Percentiles rank a stretch among this genome's conserved stretches.
Evolutionary conservation across 208 protist genomes (phyloP).

Genomic region (Angomonas ambiguus): DNA sequence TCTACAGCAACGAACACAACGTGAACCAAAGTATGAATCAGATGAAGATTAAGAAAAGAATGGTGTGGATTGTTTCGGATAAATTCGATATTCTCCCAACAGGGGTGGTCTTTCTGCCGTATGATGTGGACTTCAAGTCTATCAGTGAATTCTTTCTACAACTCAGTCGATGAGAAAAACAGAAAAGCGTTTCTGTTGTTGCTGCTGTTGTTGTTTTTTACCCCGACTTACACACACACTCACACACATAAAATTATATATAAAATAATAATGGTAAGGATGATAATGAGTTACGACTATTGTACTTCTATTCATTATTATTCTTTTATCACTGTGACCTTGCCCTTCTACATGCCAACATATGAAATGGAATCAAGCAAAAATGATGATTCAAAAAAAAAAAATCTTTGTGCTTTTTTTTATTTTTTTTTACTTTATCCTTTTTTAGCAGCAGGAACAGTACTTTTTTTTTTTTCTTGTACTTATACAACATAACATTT

Average conservation of each 20-base stretch:
- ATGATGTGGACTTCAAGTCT: constrained; percentile 78
- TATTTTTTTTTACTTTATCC: constrained; percentile 9
- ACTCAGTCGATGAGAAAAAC: neutral
- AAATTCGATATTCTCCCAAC: constrained; percentile 68
- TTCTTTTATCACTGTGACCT: no score
- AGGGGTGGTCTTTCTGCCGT: constrained; percentile 76
- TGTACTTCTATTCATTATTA: neutral
- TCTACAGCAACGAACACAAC: constrained; percentile 14
- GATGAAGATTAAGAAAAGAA: constrained; percentile 36
- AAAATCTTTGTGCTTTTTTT: neutral
- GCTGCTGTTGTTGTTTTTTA: neutral
- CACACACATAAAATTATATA: neutral
- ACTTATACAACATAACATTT: no score
- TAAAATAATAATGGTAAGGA: neutral
- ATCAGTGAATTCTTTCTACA: constrained; percentile 37
- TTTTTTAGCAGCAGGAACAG: no score
- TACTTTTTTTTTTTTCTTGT: no score
- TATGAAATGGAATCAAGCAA: neutral
- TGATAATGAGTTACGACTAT: neutral
- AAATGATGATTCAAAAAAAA: neutral
- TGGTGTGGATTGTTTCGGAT: constrained; percentile 83
- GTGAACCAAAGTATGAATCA: neutral
- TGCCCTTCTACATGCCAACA: no score
- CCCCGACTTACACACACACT: neutral
- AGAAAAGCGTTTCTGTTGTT: no score